Conservation (phyloP, 2,329 filamentous ascomycete genomes). For the Aspergillus sergii region DNA sequence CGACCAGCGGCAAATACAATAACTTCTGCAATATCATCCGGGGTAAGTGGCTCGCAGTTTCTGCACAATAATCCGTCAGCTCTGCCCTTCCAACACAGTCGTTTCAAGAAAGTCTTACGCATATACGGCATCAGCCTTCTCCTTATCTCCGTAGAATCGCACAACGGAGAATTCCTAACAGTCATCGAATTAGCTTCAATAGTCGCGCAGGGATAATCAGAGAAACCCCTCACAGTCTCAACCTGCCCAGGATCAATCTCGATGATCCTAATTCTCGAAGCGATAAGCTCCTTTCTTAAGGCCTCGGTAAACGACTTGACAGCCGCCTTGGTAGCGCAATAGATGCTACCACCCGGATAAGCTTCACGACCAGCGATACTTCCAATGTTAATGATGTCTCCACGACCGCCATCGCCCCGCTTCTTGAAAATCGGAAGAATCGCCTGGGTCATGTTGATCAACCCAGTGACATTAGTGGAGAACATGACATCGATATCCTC, state of each 20-base stretch:
- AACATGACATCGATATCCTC: constrained; percentile 89
- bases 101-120: constrained; percentile 56
- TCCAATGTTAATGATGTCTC: constrained; percentile 95
- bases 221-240: constrained; percentile 66
- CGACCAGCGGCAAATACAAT: constrained; percentile 83
- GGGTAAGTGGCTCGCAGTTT: constrained; percentile 79
- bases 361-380: constrained; percentile 88
- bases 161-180: constrained; percentile 83
- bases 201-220: background rate
- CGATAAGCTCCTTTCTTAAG: constrained; percentile 79
- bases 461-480: constrained; percentile 86
- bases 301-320: constrained; percentile 82
- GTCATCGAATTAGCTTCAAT: background rate
- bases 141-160: constrained; percentile 83
- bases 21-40: constrained; percentile 88
- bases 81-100: background rate
- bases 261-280: constrained; percentile 78
- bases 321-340: constrained; percentile 91
- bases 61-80: constrained; percentile 43
- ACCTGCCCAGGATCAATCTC: constrained; percentile 91
- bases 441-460: constrained; percentile 96
- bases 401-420: constrained; percentile 68
- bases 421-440: constrained; percentile 80
- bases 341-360: constrained; percentile 84
- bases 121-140: constrained; percentile 88